A percentile compares a stretch with the other conserved stretches of the same genome.
phyloP scores from a whole-genome alignment of 805 yeast species.

The Tetrapisispora nanseiensis region DNA sequence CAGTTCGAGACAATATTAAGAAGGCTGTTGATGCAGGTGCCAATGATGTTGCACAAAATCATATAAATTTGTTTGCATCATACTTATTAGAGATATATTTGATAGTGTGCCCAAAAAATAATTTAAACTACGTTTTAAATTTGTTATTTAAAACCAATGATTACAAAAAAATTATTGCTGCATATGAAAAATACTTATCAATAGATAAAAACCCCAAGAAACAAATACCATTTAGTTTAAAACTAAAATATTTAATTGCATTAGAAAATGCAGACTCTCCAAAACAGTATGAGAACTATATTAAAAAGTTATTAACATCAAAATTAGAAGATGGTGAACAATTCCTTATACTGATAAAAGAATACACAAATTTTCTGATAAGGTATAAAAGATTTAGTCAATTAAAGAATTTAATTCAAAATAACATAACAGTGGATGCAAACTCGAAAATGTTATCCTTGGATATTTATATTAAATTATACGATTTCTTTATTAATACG shows the following conservation, averaged over 20 bases:
- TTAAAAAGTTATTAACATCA: not conserved
- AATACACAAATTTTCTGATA: not conserved
- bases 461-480: conserved; percentile 16
- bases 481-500: conserved; percentile 51
- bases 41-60: not conserved
- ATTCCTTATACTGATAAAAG: not conserved
- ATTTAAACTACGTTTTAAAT: conserved; percentile 5
- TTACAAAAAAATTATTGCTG: conserved; percentile 5
- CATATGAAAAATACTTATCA: conserved; percentile 11
- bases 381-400: not conserved
- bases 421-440: not conserved
- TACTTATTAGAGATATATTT: conserved; percentile 17
- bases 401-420: not conserved
- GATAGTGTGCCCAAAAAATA: conserved; percentile 13
- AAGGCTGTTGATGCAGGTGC: not conserved
- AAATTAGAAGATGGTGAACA: conserved; percentile 23
- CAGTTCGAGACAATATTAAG: not conserved
- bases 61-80: not conserved
- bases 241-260: conserved; percentile 11
- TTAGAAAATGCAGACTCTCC: conserved; percentile 8
- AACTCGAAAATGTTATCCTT: not conserved
- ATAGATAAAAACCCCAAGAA: not conserved
- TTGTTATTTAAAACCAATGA: conserved; percentile 14
- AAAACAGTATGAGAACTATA: conserved; percentile 25
- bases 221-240: conserved; percentile 8